Evolutionary conservation across 2,329 filamentous ascomycete genomes (phyloP).

Genomic region (Claviceps paspali): DNA sequence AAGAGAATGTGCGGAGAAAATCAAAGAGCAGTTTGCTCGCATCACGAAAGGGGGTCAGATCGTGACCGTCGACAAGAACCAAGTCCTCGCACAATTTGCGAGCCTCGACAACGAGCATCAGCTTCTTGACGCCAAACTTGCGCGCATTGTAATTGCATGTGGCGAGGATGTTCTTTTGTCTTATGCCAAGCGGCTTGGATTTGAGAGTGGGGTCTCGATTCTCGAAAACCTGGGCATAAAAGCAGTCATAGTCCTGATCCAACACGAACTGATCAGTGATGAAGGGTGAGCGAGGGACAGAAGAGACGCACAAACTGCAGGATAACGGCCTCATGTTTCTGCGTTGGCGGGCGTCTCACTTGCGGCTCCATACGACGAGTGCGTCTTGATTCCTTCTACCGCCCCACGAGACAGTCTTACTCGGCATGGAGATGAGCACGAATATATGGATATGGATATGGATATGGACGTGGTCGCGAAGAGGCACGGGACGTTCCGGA

Average conservation of each 20-base stretch:
- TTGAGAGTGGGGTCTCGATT: slow-evolving; percentile 61
- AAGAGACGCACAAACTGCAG: slow-evolving; percentile 57
- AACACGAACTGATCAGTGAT: neutral
- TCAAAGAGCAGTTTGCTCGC: slow-evolving; percentile 67
- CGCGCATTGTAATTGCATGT: slow-evolving; percentile 92
- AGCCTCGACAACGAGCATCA: slow-evolving; percentile 75
- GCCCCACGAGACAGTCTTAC: neutral
- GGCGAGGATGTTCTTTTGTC: slow-evolving; percentile 85
- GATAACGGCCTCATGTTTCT: slow-evolving; percentile 53
- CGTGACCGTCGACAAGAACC: slow-evolving; percentile 74
- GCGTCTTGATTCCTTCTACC: neutral
- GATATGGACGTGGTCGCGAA: too few species aligned
- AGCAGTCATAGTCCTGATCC: slow-evolving; percentile 65
- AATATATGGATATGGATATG: too few species aligned
- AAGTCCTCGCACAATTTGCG: slow-evolving; percentile 68
- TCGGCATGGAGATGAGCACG: neutral
- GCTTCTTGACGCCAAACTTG: slow-evolving; percentile 56
- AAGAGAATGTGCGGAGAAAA: slow-evolving; percentile 58
- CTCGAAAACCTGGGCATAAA: slow-evolving; percentile 87
- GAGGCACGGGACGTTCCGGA: too few species aligned
- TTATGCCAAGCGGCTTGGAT: slow-evolving; percentile 61
- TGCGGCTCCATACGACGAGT: slow-evolving; percentile 6
- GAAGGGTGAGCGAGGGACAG: too few species aligned
- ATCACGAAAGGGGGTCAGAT: slow-evolving; percentile 71
- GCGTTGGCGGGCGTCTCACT: slow-evolving; percentile 18